Conservation (phyloP, 495 filamentous ascomycete genomes). For the Lasiosphaeris hirsuta region DNA sequence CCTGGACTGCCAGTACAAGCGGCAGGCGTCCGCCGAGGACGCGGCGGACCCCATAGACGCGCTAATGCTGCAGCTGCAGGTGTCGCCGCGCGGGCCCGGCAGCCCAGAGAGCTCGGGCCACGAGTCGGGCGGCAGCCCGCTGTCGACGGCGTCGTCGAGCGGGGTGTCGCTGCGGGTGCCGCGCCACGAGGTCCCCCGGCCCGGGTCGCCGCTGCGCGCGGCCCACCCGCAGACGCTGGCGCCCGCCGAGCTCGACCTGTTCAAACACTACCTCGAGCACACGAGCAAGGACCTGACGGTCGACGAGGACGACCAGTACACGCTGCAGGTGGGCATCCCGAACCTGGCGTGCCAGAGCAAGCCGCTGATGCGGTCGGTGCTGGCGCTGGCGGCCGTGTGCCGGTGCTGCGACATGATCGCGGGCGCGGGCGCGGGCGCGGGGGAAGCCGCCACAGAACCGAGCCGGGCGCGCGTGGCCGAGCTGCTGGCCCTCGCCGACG, state of each 20-base stretch:
- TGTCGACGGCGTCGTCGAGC: constrained; percentile 3
- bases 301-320: constrained; percentile 36
- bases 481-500: constrained; percentile 31
- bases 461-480: constrained; percentile 25
- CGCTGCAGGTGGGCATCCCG: constrained; percentile 40
- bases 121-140: constrained; percentile 8
- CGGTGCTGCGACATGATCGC: constrained; percentile 39
- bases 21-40: constrained; percentile 2
- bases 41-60: constrained; percentile 9
- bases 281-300: constrained; percentile 37
- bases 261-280: constrained; percentile 42
- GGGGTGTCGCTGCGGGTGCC: neutral
- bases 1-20: constrained; percentile 22
- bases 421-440: too few species aligned
- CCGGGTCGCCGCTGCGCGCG: constrained; percentile 3
- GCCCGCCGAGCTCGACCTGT: constrained; percentile 33
- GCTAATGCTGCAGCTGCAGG: constrained; percentile 2
- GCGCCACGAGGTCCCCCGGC: too few species aligned
- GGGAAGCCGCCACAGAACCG: constrained; percentile 13
- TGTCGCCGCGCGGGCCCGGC: constrained; percentile 1
- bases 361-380: constrained; percentile 40
- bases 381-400: constrained; percentile 41
- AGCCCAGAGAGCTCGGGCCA: constrained; percentile 16
- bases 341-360: constrained; percentile 40
- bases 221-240: constrained; percentile 16